Percentiles rank a stretch among this genome's conserved stretches.
phyloP scores from a whole-genome alignment of 257 asterid species.

The Primulina tabacum region DNA sequence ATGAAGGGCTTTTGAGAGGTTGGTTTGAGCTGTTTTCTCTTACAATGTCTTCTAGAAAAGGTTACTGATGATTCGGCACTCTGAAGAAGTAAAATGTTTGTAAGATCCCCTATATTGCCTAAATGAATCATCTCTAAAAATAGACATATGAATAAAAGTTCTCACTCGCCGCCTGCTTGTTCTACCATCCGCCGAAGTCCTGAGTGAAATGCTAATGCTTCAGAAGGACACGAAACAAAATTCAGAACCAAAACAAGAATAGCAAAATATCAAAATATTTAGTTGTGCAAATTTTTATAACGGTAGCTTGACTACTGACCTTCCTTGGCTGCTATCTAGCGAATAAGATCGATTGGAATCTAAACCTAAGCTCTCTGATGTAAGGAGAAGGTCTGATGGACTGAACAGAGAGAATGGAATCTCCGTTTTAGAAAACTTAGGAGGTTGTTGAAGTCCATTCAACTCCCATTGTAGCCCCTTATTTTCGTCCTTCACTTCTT shows the following conservation, averaged over 20 bases:
- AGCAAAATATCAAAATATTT: neutral
- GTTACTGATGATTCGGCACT: slow-evolving; percentile 59
- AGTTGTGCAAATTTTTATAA: slow-evolving; percentile 5
- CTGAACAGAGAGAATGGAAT: slow-evolving; percentile 60
- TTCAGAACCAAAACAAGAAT: slow-evolving; percentile 25
- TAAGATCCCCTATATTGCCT: slow-evolving; percentile 22
- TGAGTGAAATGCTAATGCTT: slow-evolving; percentile 45
- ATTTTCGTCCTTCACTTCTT: slow-evolving; percentile 36
- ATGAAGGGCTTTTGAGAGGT: slow-evolving; percentile 75
- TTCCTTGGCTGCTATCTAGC: slow-evolving; percentile 58
- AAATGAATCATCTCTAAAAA: slow-evolving; percentile 11
- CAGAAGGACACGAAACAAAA: slow-evolving; percentile 24
- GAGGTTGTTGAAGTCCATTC: slow-evolving; percentile 51
- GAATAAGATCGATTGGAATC: slow-evolving; percentile 44
- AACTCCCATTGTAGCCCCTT: slow-evolving; percentile 47
- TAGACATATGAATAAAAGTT: slow-evolving; percentile 1
- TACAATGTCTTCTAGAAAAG: slow-evolving; percentile 44
- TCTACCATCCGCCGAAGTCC: slow-evolving; percentile 48
- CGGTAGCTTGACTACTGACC: slow-evolving; percentile 36
- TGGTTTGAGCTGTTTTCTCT: slow-evolving; percentile 49
- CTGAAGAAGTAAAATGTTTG: slow-evolving; percentile 36
- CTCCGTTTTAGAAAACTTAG: slow-evolving; percentile 36
- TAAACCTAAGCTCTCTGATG: slow-evolving; percentile 76
- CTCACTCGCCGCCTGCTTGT: slow-evolving; percentile 73
- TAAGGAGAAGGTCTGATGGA: slow-evolving; percentile 64